phyloP scores from a whole-genome alignment of 192 early-diverging fungal species.

The Dissophora ornata region DNA sequence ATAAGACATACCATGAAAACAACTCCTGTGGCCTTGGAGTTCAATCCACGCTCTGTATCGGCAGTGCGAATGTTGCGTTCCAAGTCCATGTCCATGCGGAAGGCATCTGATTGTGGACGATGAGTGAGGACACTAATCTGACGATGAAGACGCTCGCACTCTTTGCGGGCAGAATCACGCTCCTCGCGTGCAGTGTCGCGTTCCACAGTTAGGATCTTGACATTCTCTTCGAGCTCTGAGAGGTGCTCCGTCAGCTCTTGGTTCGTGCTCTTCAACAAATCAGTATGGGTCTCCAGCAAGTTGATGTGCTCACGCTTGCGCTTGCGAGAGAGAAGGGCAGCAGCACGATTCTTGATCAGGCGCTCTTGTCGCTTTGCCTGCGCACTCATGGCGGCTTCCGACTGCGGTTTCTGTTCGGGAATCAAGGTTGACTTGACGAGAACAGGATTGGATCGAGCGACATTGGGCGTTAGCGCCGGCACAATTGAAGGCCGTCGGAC shows the following conservation, averaged over 20 bases:
- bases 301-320: conserved; percentile 89
- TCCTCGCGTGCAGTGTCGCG: conserved; percentile 52
- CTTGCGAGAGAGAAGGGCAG: conserved; percentile 87
- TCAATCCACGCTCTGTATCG: conserved; percentile 45
- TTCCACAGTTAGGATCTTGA: conserved; percentile 67
- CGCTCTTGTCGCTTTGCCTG: conserved; percentile 84
- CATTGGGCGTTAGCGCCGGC: conserved; percentile 46
- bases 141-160: conserved; percentile 30
- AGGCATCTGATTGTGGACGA: conserved; percentile 9
- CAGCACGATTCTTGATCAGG: conserved; percentile 93
- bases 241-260: conserved; percentile 69
- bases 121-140: conserved; percentile 25
- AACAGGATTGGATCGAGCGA: conserved; percentile 44
- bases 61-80: conserved; percentile 34
- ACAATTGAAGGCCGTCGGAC: conserved; percentile 52
- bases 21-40: conserved; percentile 64
- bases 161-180: conserved; percentile 49
- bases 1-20: conserved; percentile 70
- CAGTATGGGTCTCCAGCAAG: conserved; percentile 71
- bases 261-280: conserved; percentile 67
- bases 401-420: conserved; percentile 50
- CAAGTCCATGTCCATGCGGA: conserved; percentile 49
- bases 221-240: conserved; percentile 64
- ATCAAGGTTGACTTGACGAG: conserved; percentile 47
- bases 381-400: conserved; percentile 56